phyloP scores from a whole-genome alignment of 768 basidiomycete species.

The Termitomyces sp. region DNA sequence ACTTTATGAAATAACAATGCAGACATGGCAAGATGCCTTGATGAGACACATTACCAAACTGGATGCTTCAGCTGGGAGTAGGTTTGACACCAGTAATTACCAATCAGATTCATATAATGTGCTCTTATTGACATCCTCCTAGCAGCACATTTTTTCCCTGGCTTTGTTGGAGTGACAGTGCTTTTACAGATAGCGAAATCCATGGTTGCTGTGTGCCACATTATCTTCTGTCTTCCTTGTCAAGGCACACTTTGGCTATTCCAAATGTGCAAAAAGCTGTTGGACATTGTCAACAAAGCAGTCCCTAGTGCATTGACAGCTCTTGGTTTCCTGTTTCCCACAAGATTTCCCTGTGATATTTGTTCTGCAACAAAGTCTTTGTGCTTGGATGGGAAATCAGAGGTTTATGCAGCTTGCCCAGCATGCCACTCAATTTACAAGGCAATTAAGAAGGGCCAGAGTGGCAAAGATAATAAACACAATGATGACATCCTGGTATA shows the following conservation, averaged over 20 bases:
- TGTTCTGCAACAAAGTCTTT: conserved; percentile 8
- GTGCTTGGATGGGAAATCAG: conserved; percentile 15
- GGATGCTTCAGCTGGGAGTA: no score
- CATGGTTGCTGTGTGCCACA: conserved; percentile 11
- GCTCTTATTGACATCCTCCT: no score
- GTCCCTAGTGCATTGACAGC: not conserved
- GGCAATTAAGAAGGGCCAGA: not conserved
- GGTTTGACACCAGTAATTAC: not conserved
- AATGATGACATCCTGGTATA: conserved; percentile 2
- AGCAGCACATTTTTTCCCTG: no score
- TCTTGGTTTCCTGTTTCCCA: not conserved
- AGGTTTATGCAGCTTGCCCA: conserved; percentile 18
- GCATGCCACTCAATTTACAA: conserved; percentile 17
- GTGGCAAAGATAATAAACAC: no score
- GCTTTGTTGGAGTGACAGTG: not conserved
- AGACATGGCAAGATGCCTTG: no score
- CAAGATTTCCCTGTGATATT: conserved; percentile 10
- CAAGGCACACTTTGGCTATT: conserved; percentile 15
- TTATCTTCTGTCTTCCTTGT: conserved; percentile 10
- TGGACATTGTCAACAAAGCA: not conserved
- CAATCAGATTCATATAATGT: no score
- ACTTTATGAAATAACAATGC: no score
- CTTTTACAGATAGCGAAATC: conserved; percentile 10
- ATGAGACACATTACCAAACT: no score
- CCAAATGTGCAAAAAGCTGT: conserved; percentile 7